Base-by-base conservation (phyloP, 148 eudicot genomes). In the Nepenthes gracilis region DNA sequence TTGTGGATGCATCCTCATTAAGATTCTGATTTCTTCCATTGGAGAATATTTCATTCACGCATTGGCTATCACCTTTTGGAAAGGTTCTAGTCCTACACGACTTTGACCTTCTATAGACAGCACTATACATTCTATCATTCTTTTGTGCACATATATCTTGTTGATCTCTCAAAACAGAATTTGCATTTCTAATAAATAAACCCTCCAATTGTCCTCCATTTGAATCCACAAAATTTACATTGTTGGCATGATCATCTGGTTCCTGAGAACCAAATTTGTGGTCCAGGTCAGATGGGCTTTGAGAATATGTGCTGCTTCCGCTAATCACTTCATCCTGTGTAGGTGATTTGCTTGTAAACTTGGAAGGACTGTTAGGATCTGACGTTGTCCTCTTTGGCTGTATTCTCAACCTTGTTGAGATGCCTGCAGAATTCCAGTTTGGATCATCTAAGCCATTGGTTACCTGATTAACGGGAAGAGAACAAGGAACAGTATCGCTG, bases 31-130 rank as follows among this genome's bases (percentile, higher is more conserved):
- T 75, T 60, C 73, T 75, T 48, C 60, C 74, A 74, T 67, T 74
- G 13, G 86, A 80, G 64, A 80, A 79, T 59, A 76, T 83, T 66
- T 71, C 79, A 65, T 68, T 77, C 60, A 69, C 64, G 55, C 61
- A 72, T 14, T 61, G 77, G 66, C 66, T 74, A 14, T 73, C 72
- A 57, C 70, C 72, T 51, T 74, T 81, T 57, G 74, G 67, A 63
- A 70, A 69, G 47, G 70, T 68, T 74, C 77, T 82, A 62, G 57
- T 54, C 62, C 75, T 81, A 48, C 71, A 67, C 43, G 87, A 72
- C 83, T 81, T 93, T 60, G 81, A 80, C 81, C 99, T 79, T 81
- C 85, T 86, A 77, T 93, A 93, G 61, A 93, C 99, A 72, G 85
- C 85, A 69, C 73, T 76, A 63, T 71, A 88, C 95, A 79, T 92